Percentiles rank a stretch among this genome's conserved stretches.
Conservation (phyloP, 768 basidiomycete species). For the Hortiboletus campestris region DNA sequence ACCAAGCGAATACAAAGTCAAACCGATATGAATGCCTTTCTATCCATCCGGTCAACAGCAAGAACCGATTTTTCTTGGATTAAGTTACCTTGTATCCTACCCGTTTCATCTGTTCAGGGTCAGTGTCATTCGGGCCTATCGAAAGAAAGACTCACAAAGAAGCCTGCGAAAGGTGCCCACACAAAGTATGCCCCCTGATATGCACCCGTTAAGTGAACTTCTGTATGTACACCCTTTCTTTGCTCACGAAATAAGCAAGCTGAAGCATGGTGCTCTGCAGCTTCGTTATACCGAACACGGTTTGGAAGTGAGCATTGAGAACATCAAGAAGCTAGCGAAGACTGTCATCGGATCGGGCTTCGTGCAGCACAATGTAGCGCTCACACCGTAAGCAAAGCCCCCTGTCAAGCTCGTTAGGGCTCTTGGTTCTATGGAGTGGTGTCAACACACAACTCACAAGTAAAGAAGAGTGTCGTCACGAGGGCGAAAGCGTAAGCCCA, state of each 20-base stretch:
- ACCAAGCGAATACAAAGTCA: conserved; percentile 58
- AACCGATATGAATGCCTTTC: conserved; percentile 64
- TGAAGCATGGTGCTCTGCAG: conserved; percentile 74
- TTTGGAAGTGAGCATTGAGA: conserved; percentile 72
- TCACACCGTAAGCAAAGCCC: conserved; percentile 68
- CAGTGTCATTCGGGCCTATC: not conserved
- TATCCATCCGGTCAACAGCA: conserved; percentile 12
- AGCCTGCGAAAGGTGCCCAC: conserved; percentile 55
- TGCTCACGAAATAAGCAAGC: conserved; percentile 62
- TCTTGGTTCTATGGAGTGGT: not conserved
- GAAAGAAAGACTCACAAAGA: conserved; percentile 45
- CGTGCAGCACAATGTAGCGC: conserved; percentile 14
- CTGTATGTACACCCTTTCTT: not conserved
- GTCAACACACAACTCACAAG: conserved; percentile 42
- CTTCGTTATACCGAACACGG: conserved; percentile 63
- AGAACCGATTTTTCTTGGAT: not conserved
- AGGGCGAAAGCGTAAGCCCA: conserved; percentile 63
- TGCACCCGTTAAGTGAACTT: not conserved
- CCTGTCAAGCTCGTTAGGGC: conserved; percentile 32
- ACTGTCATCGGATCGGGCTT: conserved; percentile 18
- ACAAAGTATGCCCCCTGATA: conserved; percentile 59
- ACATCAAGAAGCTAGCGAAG: conserved; percentile 57
- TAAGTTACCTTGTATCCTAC: conserved; percentile 63
- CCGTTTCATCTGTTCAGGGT: conserved; percentile 48
- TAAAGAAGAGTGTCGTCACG: conserved; percentile 75